Evolutionary conservation across 495 filamentous ascomycete species (phyloP), one percentile per base, ranked within the genome.

Genomic region (Aspergillus ellipticus): DNA sequence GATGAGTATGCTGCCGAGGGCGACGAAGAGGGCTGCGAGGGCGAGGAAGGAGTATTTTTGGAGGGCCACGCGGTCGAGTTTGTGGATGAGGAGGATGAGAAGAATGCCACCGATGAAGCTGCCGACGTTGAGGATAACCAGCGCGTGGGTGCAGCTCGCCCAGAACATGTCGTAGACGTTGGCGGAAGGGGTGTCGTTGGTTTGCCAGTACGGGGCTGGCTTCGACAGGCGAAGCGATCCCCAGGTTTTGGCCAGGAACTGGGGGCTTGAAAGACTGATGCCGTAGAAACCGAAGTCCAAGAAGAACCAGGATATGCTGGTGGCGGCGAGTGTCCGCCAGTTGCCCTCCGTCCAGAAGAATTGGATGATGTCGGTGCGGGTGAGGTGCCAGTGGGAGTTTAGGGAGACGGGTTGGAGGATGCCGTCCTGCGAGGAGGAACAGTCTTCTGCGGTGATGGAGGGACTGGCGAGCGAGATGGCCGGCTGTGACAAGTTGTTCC

Each of bases 211-310:
- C 6, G 74, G 74, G 1, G 66, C 65, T 0, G 66, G 31, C 0
- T 62, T 13, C 46, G 57, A 31, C 59, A 78, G 42, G 58, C 72
- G 51, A 60, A 74, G 56, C 11, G 69, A 53, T 53, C 71, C 71
- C 75, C 74, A 76, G 3, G 74, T 76, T 35, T 74, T 75, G 11
- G 71, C 69, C 19, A 76, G 62, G 39, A 67, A 72, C 48, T 74
- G 74, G 3, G 66, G 71, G 47, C 68, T 77, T 5, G 76, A 79
- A 6, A 85, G 64, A 10, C 78, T 76, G 29, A 85, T 75, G 6
- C 80, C 79, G 59, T 81, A 85, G 61, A 83, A 85, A 2, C 74
- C 77, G 42, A 83, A 79, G 45, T 85, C 81, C 15, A 85, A 65
- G 0, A 82, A 58, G 9, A 82, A 65, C 81, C 80, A 85, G 9